A percentile compares a stretch with the other conserved stretches of the same genome.
Evolutionary conservation across 169 alveolate genomes (phyloP).

Genomic region (Eimeria tenella): DNA sequence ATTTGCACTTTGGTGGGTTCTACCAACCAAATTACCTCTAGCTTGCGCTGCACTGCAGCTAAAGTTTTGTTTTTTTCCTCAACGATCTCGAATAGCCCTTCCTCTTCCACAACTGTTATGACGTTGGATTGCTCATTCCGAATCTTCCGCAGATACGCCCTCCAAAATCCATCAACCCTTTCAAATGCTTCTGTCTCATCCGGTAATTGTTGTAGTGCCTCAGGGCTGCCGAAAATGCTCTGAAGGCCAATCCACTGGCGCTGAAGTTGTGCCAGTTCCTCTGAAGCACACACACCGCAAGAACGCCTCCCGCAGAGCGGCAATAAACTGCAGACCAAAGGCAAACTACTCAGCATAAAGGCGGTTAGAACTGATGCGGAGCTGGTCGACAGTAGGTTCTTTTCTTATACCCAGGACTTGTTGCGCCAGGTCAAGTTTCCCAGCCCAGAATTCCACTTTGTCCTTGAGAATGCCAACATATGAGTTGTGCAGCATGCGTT

Average conservation of each 20-base stretch:
- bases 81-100: conserved; percentile 49
- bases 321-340: no score
- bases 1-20: background rate
- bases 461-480: conserved; percentile 93
- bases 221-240: conserved; percentile 61
- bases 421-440: conserved; percentile 92
- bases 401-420: conserved; percentile 54
- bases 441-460: conserved; percentile 92
- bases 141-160: conserved; percentile 63
- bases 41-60: conserved; percentile 55
- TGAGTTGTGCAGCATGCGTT: conserved; percentile 93
- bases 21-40: conserved; percentile 51
- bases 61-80: conserved; percentile 47
- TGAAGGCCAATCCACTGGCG: conserved; percentile 72
- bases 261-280: conserved; percentile 64
- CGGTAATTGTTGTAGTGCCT: conserved; percentile 46
- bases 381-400: no score
- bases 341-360: no score
- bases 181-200: conserved; percentile 62
- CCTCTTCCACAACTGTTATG: conserved; percentile 57
- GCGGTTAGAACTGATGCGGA: no score
- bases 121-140: conserved; percentile 41
- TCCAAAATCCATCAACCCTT: conserved; percentile 59
- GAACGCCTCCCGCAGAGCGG: background rate
- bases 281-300: background rate